phyloP scores from a whole-genome alignment of 352 stramenopile genomes.

The Elongisporangium prolatum region DNA sequence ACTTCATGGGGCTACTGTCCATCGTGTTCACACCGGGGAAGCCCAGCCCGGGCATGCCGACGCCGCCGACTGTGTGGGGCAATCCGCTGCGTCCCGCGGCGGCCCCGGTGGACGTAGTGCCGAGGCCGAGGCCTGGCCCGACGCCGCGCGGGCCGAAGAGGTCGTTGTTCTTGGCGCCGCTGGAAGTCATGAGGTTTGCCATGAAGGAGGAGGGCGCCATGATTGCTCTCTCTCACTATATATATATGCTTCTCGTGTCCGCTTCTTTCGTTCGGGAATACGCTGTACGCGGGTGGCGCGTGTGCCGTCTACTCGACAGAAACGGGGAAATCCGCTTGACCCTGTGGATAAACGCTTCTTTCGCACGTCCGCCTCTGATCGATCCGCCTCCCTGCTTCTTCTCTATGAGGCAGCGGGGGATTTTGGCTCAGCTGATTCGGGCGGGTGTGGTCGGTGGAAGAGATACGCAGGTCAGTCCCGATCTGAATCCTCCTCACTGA shows the following conservation, averaged over 20 bases:
- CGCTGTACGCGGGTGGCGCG: neutral
- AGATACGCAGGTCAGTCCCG: neutral
- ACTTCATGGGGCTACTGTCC: slow-evolving; percentile 5
- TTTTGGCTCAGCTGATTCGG: neutral
- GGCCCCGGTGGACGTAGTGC: slow-evolving; percentile 1
- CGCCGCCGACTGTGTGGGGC: slow-evolving; percentile 11
- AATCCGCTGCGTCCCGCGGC: slow-evolving; percentile 20
- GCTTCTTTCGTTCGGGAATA: neutral
- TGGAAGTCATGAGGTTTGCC: slow-evolving; percentile 41
- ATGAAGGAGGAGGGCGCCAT: slow-evolving; percentile 62
- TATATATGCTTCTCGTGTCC: neutral
- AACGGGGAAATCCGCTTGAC: neutral
- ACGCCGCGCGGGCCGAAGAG: slow-evolving; percentile 9
- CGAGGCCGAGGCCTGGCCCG: neutral
- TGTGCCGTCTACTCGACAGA: neutral
- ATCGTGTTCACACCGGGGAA: slow-evolving; percentile 6
- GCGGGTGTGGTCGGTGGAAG: neutral
- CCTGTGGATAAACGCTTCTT: neutral
- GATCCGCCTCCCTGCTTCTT: neutral
- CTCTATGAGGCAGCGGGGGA: neutral
- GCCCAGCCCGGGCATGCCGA: slow-evolving; percentile 18
- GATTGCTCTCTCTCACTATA: slow-evolving; percentile 8
- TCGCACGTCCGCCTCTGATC: neutral
- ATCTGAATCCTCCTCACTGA: neutral
- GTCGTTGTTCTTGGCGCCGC: slow-evolving; percentile 8